These are phyloP conservation scores for Trypanosomatidae sp. DNA, from an alignment of 208 protist species.

Conservation along the genomic window DNA sequence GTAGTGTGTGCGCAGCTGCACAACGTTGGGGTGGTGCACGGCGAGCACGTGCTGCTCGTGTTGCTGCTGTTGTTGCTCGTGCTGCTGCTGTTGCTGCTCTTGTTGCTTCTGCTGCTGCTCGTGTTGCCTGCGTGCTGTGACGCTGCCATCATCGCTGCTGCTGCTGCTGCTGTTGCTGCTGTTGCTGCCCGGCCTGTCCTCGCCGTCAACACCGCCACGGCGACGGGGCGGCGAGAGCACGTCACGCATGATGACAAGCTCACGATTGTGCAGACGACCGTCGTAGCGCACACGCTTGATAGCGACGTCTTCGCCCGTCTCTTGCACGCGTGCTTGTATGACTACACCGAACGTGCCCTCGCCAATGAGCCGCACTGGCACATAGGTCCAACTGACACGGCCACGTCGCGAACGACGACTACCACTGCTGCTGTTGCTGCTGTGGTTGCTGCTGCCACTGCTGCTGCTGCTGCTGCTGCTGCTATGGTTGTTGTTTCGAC, in stretches of 20 bases:
- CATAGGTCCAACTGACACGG: too few species aligned
- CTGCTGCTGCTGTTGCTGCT: not conserved
- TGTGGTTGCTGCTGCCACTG: not conserved
- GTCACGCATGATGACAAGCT: constrained; percentile 92
- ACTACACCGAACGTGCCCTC: constrained; percentile 97
- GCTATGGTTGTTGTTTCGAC: too few species aligned
- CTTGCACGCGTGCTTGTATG: constrained; percentile 62
- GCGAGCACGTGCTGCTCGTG: constrained; percentile 3
- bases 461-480: not conserved
- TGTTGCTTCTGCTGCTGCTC: not conserved
- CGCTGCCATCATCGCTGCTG: not conserved
- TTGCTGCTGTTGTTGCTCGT: not conserved
- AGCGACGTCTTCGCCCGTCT: constrained; percentile 87
- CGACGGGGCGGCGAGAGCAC: not conserved
- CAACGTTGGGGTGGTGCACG: constrained; percentile 89
- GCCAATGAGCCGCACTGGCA: constrained; percentile 53
- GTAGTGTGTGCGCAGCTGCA: constrained; percentile 92
- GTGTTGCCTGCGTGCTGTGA: not conserved
- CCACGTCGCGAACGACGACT: too few species aligned
- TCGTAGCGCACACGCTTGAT: constrained; percentile 98
- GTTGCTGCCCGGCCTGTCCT: not conserved
- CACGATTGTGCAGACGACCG: constrained; percentile 95
- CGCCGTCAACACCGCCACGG: not conserved
- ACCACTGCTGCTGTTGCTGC: not conserved
- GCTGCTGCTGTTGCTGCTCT: not conserved